These are phyloP conservation scores for Flaveria linearis DNA, from an alignment of 129 eudicot genomes.

Conservation along the genomic window DNA sequence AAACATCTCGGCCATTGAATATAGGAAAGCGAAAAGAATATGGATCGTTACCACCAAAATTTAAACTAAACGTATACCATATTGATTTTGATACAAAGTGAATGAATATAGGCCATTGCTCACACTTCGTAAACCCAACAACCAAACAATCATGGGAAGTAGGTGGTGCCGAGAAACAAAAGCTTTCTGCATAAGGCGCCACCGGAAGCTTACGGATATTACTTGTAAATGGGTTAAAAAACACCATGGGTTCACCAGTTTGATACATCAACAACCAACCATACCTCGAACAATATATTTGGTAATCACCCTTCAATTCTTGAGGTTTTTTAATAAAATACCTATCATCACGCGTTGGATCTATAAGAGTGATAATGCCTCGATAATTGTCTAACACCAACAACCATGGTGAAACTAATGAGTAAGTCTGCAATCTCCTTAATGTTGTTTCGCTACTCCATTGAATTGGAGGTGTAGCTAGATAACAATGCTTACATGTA, in stretches of 20 bases:
- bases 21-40: background rate
- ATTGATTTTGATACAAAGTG: background rate
- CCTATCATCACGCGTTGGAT: background rate
- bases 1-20: background rate
- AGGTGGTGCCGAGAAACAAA: constrained; percentile 2
- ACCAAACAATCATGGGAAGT: background rate
- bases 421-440: background rate
- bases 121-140: background rate
- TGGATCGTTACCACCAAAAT: background rate
- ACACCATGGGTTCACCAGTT: background rate
- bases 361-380: background rate
- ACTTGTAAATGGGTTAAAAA: background rate
- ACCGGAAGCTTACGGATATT: background rate
- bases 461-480: too few species aligned
- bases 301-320: too few species aligned
- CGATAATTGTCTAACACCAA: constrained; percentile 1
- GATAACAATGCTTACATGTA: too few species aligned
- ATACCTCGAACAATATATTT: too few species aligned
- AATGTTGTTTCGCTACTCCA: background rate
- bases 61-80: background rate
- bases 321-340: background rate
- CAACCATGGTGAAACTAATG: background rate
- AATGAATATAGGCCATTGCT: background rate
- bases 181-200: background rate
- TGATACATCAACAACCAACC: too few species aligned